phyloP scores from a whole-genome alignment of 345 rosid species.

The Trapa incisa region DNA sequence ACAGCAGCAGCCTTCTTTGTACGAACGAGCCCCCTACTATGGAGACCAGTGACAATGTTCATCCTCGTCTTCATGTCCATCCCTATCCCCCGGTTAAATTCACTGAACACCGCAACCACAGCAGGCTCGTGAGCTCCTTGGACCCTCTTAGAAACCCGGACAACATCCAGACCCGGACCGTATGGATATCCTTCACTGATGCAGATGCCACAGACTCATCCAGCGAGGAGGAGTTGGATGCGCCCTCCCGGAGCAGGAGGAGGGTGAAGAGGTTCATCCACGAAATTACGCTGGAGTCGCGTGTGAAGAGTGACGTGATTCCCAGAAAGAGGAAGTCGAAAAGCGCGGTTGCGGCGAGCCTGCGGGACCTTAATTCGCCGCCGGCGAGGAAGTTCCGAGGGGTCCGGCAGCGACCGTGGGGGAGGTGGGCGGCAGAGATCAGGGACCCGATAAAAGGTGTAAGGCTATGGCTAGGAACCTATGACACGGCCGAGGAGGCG shows the following conservation, averaged over 20 bases:
- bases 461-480: conserved; percentile 87
- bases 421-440: conserved; percentile 99
- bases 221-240: conserved; percentile 53
- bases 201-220: conserved; percentile 92
- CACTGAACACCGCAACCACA: conserved; percentile 32
- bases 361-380: conserved; percentile 8
- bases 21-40: background rate
- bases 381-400: conserved; percentile 63
- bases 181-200: conserved; percentile 75
- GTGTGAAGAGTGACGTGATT: conserved; percentile 1
- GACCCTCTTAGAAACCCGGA: conserved; percentile 19
- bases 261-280: conserved; percentile 54
- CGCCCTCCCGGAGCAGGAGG: background rate
- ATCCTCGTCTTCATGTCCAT: too few species aligned
- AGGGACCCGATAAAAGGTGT: conserved; percentile 72
- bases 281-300: conserved; percentile 43
- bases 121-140: conserved; percentile 1
- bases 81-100: conserved; percentile 20
- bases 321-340: conserved; percentile 8
- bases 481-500: conserved; percentile 87
- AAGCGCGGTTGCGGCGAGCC: background rate
- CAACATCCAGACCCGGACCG: conserved; percentile 25
- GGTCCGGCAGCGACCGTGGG: conserved; percentile 94
- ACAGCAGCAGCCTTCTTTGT: background rate
- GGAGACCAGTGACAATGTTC: background rate